Percentiles rank a stretch among this genome's conserved stretches.
phyloP scores from a whole-genome alignment of 768 basidiomycete genomes.

The Suillus hirtellus region DNA sequence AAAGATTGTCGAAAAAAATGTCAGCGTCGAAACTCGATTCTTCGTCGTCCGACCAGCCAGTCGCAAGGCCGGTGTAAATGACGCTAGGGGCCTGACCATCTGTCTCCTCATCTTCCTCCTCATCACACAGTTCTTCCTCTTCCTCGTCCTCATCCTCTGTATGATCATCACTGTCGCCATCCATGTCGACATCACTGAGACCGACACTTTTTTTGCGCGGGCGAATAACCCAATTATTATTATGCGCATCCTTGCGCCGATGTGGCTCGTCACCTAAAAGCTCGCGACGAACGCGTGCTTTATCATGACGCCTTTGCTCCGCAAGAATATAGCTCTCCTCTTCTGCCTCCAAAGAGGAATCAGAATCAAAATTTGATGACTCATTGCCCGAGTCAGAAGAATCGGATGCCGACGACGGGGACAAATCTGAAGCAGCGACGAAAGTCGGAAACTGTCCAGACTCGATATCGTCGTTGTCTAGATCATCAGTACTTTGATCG shows the following conservation, averaged over 20 bases:
- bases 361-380: constrained; percentile 46
- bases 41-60: constrained; percentile 78
- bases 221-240: constrained; percentile 68
- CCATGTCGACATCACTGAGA: constrained; percentile 62
- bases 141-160: constrained; percentile 63
- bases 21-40: constrained; percentile 83
- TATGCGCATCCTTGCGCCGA: constrained; percentile 41
- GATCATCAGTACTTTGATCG: constrained; percentile 33
- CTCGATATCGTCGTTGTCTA: constrained; percentile 32
- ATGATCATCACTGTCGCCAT: constrained; percentile 55
- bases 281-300: constrained; percentile 60
- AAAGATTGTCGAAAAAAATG: constrained; percentile 79
- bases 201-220: constrained; percentile 73
- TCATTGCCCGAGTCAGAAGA: constrained; percentile 41
- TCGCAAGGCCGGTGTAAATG: constrained; percentile 63
- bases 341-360: constrained; percentile 59
- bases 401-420: constrained; percentile 49
- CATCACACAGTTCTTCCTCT: constrained; percentile 37
- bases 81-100: constrained; percentile 41
- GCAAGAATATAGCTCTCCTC: constrained; percentile 61
- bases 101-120: constrained; percentile 47
- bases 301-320: constrained; percentile 45
- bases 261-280: constrained; percentile 54
- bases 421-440: constrained; percentile 60
- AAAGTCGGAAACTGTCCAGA: constrained; percentile 62